phyloP scores from a whole-genome alignment of 116 monocot species.

The Phalaenopsis hybrid region DNA sequence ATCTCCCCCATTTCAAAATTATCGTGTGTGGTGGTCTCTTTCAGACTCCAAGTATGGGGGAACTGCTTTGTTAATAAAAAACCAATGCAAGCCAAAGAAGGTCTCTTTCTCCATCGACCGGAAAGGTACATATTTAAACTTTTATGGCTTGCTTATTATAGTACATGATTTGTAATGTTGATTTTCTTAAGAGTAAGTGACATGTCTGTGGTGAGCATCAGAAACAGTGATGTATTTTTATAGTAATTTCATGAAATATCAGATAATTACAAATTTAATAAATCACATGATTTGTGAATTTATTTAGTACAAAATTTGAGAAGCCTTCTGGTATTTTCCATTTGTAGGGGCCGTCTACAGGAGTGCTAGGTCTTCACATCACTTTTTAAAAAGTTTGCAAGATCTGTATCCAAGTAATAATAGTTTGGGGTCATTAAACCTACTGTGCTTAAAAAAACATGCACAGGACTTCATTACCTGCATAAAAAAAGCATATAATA shows the following conservation, averaged over 20 bases:
- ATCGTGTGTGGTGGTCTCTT: conserved; percentile 97
- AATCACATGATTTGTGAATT: not conserved
- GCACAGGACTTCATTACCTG: no score
- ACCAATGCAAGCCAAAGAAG: conserved; percentile 60
- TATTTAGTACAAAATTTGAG: no score
- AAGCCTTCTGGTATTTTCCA: no score
- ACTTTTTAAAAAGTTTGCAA: no score
- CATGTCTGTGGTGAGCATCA: not conserved
- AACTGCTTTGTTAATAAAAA: conserved; percentile 90
- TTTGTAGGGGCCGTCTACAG: no score
- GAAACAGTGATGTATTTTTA: not conserved
- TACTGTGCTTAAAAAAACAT: no score
- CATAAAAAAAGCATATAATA: no score
- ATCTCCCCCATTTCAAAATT: conserved; percentile 58
- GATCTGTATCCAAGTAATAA: no score
- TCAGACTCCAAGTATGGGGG: conserved; percentile 95
- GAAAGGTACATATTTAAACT: conserved; percentile 27
- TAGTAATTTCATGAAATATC: not conserved
- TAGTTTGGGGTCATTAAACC: no score
- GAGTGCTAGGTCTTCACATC: no score
- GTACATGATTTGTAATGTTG: not conserved
- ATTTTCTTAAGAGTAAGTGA: not conserved
- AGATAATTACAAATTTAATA: not conserved
- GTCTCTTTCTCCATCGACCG: conserved; percentile 62
- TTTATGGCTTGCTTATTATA: not conserved